Base-by-base conservation (phyloP, 495 filamentous ascomycete genomes). In the Acidiella bohemica region DNA sequence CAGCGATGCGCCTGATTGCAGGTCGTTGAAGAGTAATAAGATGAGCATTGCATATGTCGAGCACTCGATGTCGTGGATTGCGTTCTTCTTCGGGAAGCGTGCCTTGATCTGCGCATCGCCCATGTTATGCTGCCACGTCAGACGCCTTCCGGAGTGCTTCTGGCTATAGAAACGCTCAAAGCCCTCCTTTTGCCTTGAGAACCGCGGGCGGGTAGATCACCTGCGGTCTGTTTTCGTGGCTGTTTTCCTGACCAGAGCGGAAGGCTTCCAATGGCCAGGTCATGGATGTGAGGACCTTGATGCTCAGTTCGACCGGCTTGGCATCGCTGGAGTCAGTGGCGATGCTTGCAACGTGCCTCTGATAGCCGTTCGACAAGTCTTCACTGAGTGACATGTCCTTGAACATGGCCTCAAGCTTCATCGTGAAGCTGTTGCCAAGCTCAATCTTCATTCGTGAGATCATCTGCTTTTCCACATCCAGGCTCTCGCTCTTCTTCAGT, bases 331-430 rank as follows among this genome's bases (percentile, higher is more conserved):
- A 63, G 41, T 81, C 80, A n/a, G n/a, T n/a, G 6, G 74, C 78
- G 3, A 76, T 62, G 13, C 64, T 63, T 3, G 64, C 59, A 16
- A 87, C 71, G 44, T 92, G 71, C 6, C 68, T 65, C 39, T 79
- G 78, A 62, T 85, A 95, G 34, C 68, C 73, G 2, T 73, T 57
- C 0, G 77, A 81, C n/a, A 94, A 65, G 37, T 95, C 92, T 42
- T 83, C 80, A 0, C 85, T 93, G 5, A 86, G 67, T 16, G 80
- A 70, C 80, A 99, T 95, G 54, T 99, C 90, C 59, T 81, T 93
- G 59, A 99, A 99, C 90, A 99, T 99, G 38, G 84, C 75, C 55
- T 99, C 90, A 18, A 96, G 70, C 50, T 90, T 88, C 48, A 74
- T 64, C 0, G 92, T 96, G 58, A 99, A 99, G 35, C 81, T 74